A percentile compares a stretch with the other conserved stretches of the same genome.
Evolutionary conservation across 106 monocot genomes (phyloP).

Genomic region (Agapanthus africanus): DNA sequence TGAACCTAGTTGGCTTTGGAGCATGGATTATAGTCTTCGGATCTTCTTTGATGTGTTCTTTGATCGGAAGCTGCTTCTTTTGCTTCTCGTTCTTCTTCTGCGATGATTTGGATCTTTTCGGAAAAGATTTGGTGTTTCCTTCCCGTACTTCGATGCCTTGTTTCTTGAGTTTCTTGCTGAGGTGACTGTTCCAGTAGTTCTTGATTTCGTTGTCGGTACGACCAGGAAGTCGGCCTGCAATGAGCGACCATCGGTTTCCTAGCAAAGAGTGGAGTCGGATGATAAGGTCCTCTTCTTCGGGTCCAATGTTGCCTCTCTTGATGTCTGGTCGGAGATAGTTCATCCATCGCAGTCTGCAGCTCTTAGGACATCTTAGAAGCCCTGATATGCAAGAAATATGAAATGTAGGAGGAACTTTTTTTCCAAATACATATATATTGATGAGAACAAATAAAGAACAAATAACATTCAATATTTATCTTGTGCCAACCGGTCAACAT

Average conservation of each 20-base stretch:
- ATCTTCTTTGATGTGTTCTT: background rate
- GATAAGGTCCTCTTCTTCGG: conserved; percentile 36
- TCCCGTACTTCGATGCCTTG: conserved; percentile 7
- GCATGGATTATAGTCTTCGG: conserved; percentile 10
- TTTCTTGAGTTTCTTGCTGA: conserved; percentile 19
- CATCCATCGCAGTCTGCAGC: conserved; percentile 38
- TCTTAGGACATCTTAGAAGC: conserved; percentile 31
- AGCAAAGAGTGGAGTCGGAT: conserved; percentile 27
- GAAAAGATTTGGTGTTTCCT: background rate
- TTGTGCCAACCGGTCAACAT: background rate
- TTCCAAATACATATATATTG: background rate
- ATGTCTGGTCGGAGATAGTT: no score
- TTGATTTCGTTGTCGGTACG: conserved; percentile 48
- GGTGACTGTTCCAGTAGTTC: conserved; percentile 31
- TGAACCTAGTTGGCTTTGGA: conserved; percentile 23
- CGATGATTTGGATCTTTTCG: background rate
- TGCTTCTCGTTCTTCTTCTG: background rate
- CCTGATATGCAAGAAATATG: no score
- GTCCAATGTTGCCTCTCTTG: no score
- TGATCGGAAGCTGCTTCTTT: background rate
- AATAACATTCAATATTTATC: background rate
- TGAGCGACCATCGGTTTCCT: conserved; percentile 40
- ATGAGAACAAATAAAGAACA: background rate
- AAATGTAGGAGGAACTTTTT: no score
- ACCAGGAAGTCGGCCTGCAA: conserved; percentile 28